A percentile compares a stretch with the other conserved stretches of the same genome.
Evolutionary conservation across 257 asterid species (phyloP).

Genomic region (Striga asiatica): DNA sequence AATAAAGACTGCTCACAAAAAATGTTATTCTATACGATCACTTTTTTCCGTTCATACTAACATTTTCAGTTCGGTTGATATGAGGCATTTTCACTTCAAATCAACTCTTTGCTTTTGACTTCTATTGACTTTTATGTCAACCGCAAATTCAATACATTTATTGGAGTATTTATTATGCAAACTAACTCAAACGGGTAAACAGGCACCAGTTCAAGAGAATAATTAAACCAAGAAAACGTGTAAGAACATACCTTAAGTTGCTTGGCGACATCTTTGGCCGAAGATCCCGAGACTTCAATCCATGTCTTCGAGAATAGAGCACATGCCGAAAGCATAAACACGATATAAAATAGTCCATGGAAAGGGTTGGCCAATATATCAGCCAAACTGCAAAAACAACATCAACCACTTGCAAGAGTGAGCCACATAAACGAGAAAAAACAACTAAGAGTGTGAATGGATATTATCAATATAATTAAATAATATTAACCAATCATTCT

Average conservation of each 20-base stretch:
- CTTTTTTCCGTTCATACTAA: constrained; percentile 79
- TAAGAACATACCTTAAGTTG: constrained; percentile 59
- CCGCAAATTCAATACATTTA: too few relatives aligned
- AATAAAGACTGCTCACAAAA: too few relatives aligned
- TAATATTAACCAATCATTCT: too few relatives aligned
- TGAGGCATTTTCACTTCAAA: too few relatives aligned
- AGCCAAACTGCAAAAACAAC: constrained; percentile 37
- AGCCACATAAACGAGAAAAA: constrained; percentile 8
- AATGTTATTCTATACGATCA: not conserved
- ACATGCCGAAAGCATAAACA: constrained; percentile 84
- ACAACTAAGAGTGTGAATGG: not conserved
- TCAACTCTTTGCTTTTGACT: too few relatives aligned
- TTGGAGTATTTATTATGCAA: too few relatives aligned
- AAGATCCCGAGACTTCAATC: constrained; percentile 90
- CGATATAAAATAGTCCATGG: constrained; percentile 70
- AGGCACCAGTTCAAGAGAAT: too few relatives aligned
- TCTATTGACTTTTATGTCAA: too few relatives aligned
- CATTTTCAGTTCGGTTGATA: constrained; percentile 33
- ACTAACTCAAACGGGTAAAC: too few relatives aligned
- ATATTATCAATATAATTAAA: not conserved
- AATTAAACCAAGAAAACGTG: not conserved
- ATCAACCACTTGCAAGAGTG: constrained; percentile 14
- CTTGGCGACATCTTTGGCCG: constrained; percentile 84
- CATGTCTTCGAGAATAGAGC: constrained; percentile 80
- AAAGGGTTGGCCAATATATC: constrained; percentile 78